Evolutionary conservation across 2,329 filamentous ascomycete species (phyloP).

Genomic region (Fusarium subglutinans): DNA sequence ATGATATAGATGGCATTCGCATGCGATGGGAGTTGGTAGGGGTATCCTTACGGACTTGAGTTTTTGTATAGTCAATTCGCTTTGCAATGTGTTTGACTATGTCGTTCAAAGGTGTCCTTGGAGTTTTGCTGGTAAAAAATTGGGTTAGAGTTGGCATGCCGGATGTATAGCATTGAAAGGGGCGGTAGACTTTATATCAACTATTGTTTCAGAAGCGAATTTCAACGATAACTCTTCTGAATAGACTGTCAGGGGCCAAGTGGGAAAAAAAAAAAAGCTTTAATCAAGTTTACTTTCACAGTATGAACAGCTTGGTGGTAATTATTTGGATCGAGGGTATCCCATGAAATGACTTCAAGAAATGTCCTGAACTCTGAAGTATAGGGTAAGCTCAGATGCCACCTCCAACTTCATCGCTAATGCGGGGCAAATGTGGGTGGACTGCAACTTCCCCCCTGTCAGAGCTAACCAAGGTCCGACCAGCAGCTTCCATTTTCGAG

Average conservation of each 20-base stretch:
- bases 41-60: neutral
- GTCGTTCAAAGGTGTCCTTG: conserved; percentile 24
- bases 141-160: conserved; percentile 8
- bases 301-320: neutral
- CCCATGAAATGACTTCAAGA: neutral
- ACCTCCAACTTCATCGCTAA: neutral
- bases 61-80: neutral
- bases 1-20: conserved; percentile 9
- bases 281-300: neutral
- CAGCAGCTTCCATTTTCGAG: conserved; percentile 15
- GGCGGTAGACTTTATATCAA: neutral
- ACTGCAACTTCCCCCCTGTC: conserved; percentile 13
- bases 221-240: neutral
- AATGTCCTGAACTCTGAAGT: neutral
- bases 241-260: neutral
- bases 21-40: conserved; percentile 14
- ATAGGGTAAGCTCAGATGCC: conserved; percentile 27
- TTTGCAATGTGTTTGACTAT: neutral
- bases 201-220: neutral
- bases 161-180: neutral
- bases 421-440: conserved; percentile 27
- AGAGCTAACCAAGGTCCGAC: conserved; percentile 19
- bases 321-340: neutral
- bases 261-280: neutral
- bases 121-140: conserved; percentile 28